These are phyloP conservation scores for Pythium vanterpoolii DNA, from an alignment of 352 stramenopile genomes.

Conservation along the genomic window DNA sequence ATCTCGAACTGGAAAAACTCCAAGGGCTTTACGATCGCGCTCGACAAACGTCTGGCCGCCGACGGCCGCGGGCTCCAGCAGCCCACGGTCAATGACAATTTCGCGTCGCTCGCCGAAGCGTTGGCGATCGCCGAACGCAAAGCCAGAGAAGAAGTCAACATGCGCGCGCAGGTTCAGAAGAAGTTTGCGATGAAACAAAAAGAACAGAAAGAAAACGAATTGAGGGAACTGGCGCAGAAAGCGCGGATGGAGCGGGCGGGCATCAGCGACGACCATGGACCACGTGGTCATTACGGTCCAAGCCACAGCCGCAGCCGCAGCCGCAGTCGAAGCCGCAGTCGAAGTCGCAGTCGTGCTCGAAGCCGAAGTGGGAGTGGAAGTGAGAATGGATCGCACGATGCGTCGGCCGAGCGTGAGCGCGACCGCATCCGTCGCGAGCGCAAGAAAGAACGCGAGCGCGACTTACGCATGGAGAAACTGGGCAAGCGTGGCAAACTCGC, in stretches of 20 bases:
- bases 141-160: slow-evolving; percentile 95
- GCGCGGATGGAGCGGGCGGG: slow-evolving; percentile 91
- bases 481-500: slow-evolving; percentile 89
- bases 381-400: slow-evolving; percentile 42
- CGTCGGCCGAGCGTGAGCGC: slow-evolving; percentile 45
- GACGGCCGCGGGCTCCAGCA: slow-evolving; percentile 96
- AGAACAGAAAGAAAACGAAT: slow-evolving; percentile 94
- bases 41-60: slow-evolving; percentile 98
- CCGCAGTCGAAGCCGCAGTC: slow-evolving; percentile 15
- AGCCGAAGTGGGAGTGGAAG: background rate
- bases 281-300: slow-evolving; percentile 15
- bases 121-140: slow-evolving; percentile 98
- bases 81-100: slow-evolving; percentile 97
- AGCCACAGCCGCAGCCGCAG: slow-evolving; percentile 20
- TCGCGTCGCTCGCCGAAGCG: slow-evolving; percentile 96
- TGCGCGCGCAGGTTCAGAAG: slow-evolving; percentile 89
- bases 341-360: slow-evolving; percentile 8
- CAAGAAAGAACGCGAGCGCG: slow-evolving; percentile 92
- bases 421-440: slow-evolving; percentile 88
- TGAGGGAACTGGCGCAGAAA: slow-evolving; percentile 92
- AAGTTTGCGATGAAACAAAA: slow-evolving; percentile 91
- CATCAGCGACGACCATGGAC: slow-evolving; percentile 38
- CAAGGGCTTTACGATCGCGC: slow-evolving; percentile 97
- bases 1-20: slow-evolving; percentile 99
- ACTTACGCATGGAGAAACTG: slow-evolving; percentile 95